Base-by-base conservation (phyloP, 1,284 basidiomycete genomes). In the Tylopilus sp. region DNA sequence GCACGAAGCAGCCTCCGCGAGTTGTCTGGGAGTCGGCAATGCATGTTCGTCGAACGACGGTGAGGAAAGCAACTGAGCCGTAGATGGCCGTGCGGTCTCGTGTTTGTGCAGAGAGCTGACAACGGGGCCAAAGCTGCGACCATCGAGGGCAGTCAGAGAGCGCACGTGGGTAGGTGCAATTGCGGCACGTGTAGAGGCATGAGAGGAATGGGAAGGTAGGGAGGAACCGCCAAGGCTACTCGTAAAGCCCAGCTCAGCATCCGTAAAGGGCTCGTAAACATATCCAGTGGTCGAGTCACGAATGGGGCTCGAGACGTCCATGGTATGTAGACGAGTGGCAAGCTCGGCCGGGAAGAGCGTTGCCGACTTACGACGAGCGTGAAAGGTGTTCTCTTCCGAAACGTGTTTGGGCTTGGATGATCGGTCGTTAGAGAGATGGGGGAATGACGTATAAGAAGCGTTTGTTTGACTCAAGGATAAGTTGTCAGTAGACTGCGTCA, bases 1-100 rank as follows among this genome's bases (percentile, higher is more conserved):
- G 44, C 86, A 74, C 18, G 80, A 71, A 3, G 82, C 78, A 4
- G 86, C 89, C 26, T 77, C 74, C 14, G 75, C 71, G 38, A 92
- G 72, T 60, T 84, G 78, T 12, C 69, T 62, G 6, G 60, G 53
- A 2, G 73, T 76, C 3, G 82, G 81, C 18, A 66, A 54, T 44
- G 58, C 55, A 51, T 65, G 50, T 57, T 71, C 59, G 54, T 65
- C 37, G 59, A 72, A 66, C 12, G 50, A 12, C 7, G 46, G 9
- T 2, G 56, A 24, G 20, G 53, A 46, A 21, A 36, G 15, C 9
- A 54, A 48, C 18, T 60, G 61, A 12, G 63, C 35, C 0, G 60
- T 51, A 15, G 54, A 34, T 29, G 62, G 54, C 31, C 60, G 61
- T 26, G 45, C 7, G 7, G 33, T 35, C 18, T 56, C 56, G 9